Conservation (phyloP, 139 green algal species). For the Haematococcus lacustris region DNA sequence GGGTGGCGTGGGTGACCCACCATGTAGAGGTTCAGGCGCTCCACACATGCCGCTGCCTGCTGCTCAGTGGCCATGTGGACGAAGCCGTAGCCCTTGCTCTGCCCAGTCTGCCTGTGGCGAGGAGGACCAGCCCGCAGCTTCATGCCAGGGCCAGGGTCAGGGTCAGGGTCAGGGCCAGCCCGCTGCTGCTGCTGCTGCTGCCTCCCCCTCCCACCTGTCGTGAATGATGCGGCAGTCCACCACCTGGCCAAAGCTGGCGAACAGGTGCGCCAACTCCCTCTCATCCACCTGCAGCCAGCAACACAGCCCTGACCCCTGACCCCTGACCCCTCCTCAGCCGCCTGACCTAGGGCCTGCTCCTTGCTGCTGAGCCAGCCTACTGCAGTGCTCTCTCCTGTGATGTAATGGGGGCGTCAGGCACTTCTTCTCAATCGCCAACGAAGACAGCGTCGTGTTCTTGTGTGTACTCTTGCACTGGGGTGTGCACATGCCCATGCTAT, state of each 20-base stretch:
- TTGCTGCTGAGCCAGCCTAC: no score
- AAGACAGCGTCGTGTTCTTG: no score
- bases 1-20: no score
- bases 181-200: not conserved
- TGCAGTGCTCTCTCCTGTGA: no score
- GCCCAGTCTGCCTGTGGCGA: slow-evolving; percentile 13
- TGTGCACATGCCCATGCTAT: no score
- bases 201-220: slow-evolving; percentile 16
- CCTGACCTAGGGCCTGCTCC: no score
- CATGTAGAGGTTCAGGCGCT: slow-evolving; percentile 27
- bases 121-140: slow-evolving; percentile 6
- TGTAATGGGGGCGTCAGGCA: no score
- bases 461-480: no score
- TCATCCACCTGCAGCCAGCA: no score
- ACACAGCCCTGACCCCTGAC: no score
- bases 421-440: no score
- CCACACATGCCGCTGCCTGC: slow-evolving; percentile 31
- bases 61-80: slow-evolving; percentile 54
- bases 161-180: not conserved
- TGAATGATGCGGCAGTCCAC: slow-evolving; percentile 50
- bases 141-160: not conserved
- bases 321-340: no score
- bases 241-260: slow-evolving; percentile 54
- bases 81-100: slow-evolving; percentile 64
- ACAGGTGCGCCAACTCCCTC: slow-evolving; percentile 40